Evolutionary conservation across 495 filamentous ascomycete genomes (phyloP).

Genomic region (Chaetomium tenue): DNA sequence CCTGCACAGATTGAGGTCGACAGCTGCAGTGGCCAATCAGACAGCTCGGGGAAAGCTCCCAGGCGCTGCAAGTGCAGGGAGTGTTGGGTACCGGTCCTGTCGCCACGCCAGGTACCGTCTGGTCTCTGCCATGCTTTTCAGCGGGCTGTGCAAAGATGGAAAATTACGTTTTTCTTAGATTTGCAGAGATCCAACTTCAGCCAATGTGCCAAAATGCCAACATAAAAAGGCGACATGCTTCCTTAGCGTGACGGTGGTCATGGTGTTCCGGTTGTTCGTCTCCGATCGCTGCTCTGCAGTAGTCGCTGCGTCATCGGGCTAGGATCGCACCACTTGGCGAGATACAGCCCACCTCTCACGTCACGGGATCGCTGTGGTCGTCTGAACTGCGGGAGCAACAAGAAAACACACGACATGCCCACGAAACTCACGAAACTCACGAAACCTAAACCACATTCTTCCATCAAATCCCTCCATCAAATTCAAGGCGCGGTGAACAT

Average conservation of each 20-base stretch:
- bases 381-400: neutral
- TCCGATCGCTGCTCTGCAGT: constrained; percentile 3
- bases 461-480: neutral
- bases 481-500: neutral
- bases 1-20: too few species aligned
- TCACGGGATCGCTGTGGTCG: neutral
- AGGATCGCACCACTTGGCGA: neutral
- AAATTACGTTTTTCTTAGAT: neutral
- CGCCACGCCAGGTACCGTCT: neutral
- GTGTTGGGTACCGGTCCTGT: neutral
- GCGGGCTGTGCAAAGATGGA: neutral
- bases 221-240: neutral
- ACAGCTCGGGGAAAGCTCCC: too few species aligned
- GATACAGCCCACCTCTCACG: constrained; percentile 1
- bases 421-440: too few species aligned
- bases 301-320: constrained; percentile 5
- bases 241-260: neutral
- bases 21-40: too few species aligned
- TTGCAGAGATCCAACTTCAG: neutral
- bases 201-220: neutral
- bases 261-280: neutral
- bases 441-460: neutral
- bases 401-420: neutral
- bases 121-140: neutral
- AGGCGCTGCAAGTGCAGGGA: neutral